Percentiles rank a stretch among this genome's conserved stretches.
These are phyloP conservation scores for Penicillium goetzii DNA, from an alignment of 495 filamentous ascomycete species.

Conservation along the genomic window DNA sequence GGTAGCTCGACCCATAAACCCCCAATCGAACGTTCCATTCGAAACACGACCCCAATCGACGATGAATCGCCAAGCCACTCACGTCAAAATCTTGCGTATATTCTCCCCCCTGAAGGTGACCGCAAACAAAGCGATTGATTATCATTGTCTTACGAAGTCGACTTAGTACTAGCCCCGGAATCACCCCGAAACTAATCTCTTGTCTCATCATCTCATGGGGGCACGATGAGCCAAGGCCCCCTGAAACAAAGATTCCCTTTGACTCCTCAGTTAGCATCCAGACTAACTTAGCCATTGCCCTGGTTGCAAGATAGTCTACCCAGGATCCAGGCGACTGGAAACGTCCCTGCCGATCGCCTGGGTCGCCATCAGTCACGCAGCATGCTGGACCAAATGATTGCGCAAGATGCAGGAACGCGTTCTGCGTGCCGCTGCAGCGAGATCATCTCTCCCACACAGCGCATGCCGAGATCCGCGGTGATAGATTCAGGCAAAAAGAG, in stretches of 20 bases:
- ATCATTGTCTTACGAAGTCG: neutral
- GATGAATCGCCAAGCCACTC: neutral
- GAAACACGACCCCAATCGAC: neutral
- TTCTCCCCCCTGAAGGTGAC: neutral
- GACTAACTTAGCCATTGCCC: conserved; percentile 12
- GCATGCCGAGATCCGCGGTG: neutral
- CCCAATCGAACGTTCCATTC: conserved; percentile 2
- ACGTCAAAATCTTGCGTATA: neutral
- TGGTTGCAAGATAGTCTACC: conserved; percentile 19
- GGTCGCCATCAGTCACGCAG: neutral
- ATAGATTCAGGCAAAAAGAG: neutral
- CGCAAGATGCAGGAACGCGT: neutral
- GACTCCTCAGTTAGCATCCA: neutral
- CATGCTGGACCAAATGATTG: neutral
- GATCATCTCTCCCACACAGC: neutral
- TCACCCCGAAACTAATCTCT: neutral
- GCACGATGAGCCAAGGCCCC: neutral
- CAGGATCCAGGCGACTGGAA: conserved; percentile 23
- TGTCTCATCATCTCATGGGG: neutral
- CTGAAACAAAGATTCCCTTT: neutral
- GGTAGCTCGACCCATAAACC: neutral
- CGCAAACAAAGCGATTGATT: neutral
- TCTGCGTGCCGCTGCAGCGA: neutral
- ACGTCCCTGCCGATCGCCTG: conserved; percentile 20
- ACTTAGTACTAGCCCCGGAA: neutral